Evolutionary conservation across 2,329 filamentous ascomycete genomes (phyloP).

Genomic region (Colletotrichum aenigma): DNA sequence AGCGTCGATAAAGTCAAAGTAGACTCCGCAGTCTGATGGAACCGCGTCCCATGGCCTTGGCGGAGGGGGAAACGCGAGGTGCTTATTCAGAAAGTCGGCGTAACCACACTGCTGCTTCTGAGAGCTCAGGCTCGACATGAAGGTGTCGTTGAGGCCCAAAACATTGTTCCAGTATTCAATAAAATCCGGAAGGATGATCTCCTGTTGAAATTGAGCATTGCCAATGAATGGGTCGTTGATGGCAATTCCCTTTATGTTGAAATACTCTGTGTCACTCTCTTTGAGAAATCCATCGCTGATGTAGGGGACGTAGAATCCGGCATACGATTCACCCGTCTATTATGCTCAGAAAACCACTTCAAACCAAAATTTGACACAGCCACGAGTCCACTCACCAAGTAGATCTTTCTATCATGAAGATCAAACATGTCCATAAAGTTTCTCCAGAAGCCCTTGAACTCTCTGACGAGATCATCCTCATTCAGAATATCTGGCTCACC

Average conservation of each 20-base stretch:
- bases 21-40: slow-evolving; percentile 49
- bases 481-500: slow-evolving; percentile 69
- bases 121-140: slow-evolving; percentile 54
- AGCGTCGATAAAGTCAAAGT: slow-evolving; percentile 42
- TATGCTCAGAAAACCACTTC: not conserved
- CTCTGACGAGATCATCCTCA: slow-evolving; percentile 70
- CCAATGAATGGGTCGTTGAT: slow-evolving; percentile 75
- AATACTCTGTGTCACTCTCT: slow-evolving; percentile 67
- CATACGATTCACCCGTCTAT: slow-evolving; percentile 69
- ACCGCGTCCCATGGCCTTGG: slow-evolving; percentile 50
- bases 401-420: slow-evolving; percentile 73
- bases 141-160: slow-evolving; percentile 68
- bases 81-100: slow-evolving; percentile 60
- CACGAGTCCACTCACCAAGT: slow-evolving; percentile 47
- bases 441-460: slow-evolving; percentile 80
- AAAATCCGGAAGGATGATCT: slow-evolving; percentile 59
- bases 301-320: slow-evolving; percentile 71
- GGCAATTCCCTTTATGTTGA: slow-evolving; percentile 69
- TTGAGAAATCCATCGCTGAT: slow-evolving; percentile 76
- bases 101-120: slow-evolving; percentile 66
- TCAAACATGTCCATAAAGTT: slow-evolving; percentile 76
- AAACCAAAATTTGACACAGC: not conserved
- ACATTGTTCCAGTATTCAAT: slow-evolving; percentile 65
- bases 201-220: slow-evolving; percentile 46
- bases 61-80: slow-evolving; percentile 66